Evolutionary conservation across 2,329 filamentous ascomycete genomes (phyloP).

Genomic region (Thermoascus crustaceus): DNA sequence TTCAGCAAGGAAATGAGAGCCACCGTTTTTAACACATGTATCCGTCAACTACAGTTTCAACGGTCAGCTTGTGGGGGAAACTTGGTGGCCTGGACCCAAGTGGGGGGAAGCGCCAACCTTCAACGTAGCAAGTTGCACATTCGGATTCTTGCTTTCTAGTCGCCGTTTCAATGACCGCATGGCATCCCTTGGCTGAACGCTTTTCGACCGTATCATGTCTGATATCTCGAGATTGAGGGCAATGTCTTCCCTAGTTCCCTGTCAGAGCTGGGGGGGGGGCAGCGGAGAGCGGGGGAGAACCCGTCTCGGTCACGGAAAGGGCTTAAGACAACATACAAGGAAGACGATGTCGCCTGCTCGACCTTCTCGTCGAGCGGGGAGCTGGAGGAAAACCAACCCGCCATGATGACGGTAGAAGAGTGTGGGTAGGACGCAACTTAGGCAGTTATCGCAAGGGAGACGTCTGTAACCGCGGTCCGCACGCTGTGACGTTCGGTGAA

Average conservation of each 20-base stretch:
- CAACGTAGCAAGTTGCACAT: conserved; percentile 88
- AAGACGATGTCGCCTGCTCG: conserved; percentile 88
- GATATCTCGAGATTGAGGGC: conserved; percentile 96
- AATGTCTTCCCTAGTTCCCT: conserved; percentile 70
- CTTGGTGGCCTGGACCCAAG: conserved; percentile 9
- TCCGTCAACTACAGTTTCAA: conserved; percentile 63
- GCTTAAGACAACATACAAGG: conserved; percentile 56
- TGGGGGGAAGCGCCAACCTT: conserved; percentile 52
- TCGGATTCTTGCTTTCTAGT: conserved; percentile 96
- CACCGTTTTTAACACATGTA: conserved; percentile 97
- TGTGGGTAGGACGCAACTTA: too few relatives aligned
- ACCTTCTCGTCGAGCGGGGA: conserved; percentile 94
- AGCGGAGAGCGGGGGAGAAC: conserved; percentile 1
- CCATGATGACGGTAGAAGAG: conserved; percentile 57
- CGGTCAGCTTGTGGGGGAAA: conserved; percentile 6
- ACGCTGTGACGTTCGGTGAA: conserved; percentile 1
- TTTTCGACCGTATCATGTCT: conserved; percentile 94
- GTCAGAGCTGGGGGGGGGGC: not conserved
- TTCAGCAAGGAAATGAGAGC: conserved; percentile 86
- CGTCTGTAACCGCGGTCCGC: too few relatives aligned
- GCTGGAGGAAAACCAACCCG: conserved; percentile 92
- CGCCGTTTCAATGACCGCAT: conserved; percentile 93
- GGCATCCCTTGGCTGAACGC: conserved; percentile 91
- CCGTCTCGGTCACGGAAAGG: conserved; percentile 11
- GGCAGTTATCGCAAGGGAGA: too few relatives aligned